Evolutionary conservation across 805 yeast genomes (phyloP).

Genomic region (Monosporozyma siamensis): DNA sequence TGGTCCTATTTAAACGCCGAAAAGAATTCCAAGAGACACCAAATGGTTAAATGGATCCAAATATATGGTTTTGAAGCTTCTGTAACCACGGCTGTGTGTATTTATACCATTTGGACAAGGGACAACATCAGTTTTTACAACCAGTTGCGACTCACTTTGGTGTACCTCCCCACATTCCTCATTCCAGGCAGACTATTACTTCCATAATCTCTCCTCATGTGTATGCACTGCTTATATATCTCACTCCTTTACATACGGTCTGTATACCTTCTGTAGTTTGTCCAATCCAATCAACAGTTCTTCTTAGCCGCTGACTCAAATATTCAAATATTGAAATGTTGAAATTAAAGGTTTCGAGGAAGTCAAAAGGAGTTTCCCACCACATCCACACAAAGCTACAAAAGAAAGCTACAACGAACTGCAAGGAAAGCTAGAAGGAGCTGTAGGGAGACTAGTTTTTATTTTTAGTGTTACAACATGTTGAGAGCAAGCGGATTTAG

Average conservation of each 20-base stretch:
- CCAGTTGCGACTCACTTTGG: conserved; percentile 16
- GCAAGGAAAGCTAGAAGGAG: background rate
- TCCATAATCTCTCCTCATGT: no score
- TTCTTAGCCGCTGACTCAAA: background rate
- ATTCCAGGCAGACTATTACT: conserved; percentile 21
- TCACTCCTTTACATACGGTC: no score
- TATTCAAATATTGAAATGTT: no score
- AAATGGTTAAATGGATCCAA: conserved; percentile 27
- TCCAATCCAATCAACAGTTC: background rate
- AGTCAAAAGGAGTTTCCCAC: no score
- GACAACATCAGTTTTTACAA: conserved; percentile 10
- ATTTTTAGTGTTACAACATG: no score
- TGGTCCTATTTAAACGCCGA: conserved; percentile 33
- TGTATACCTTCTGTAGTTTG: no score
- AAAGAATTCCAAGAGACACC: background rate
- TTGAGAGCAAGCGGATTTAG: background rate
- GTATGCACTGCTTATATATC: no score
- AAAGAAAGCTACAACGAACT: no score
- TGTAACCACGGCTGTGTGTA: conserved; percentile 67
- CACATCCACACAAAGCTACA: no score
- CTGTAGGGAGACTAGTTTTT: background rate
- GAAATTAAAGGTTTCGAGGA: background rate
- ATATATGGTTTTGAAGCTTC: conserved; percentile 79
- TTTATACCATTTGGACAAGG: conserved; percentile 36
- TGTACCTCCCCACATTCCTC: conserved; percentile 26